Percentiles rank a stretch among this genome's conserved stretches.
These are phyloP conservation scores for Neurospora sp. DNA, from an alignment of 495 filamentous ascomycete genomes.

Conservation along the genomic window DNA sequence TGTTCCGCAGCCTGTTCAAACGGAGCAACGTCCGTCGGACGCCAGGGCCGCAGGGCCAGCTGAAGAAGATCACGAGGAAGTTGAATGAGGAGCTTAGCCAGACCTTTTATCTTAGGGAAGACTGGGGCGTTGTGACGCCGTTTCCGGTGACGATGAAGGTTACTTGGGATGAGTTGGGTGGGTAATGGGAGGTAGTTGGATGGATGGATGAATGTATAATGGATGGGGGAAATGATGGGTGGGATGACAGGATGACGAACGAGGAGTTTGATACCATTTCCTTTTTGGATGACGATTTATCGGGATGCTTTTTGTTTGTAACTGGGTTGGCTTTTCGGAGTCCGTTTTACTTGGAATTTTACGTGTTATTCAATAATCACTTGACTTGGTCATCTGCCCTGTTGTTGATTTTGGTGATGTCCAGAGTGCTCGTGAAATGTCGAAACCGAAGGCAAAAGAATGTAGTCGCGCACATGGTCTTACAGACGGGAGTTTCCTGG, in stretches of 20 bases:
- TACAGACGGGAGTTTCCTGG: no score
- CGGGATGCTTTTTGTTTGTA: neutral
- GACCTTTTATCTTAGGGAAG: slow-evolving; percentile 62
- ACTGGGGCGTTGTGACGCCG: slow-evolving; percentile 59
- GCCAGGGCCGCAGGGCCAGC: slow-evolving; percentile 53
- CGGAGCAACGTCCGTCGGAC: slow-evolving; percentile 57
- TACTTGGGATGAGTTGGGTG: slow-evolving; percentile 31
- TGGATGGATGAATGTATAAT: neutral
- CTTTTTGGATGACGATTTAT: neutral
- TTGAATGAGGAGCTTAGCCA: slow-evolving; percentile 51
- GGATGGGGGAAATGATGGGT: neutral
- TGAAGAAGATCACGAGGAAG: slow-evolving; percentile 58
- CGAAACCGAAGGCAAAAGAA: no score
- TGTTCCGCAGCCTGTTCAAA: slow-evolving; percentile 57
- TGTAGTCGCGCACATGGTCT: no score
- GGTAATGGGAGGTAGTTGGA: no score
- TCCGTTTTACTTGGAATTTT: neutral
- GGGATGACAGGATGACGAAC: neutral
- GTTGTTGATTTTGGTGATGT: no score
- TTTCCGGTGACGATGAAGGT: slow-evolving; percentile 64
- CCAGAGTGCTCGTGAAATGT: no score
- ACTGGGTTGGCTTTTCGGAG: neutral
- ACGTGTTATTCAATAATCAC: no score
- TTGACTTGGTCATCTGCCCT: no score
- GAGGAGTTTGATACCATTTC: neutral